Percentiles rank a stretch among this genome's conserved stretches.
Evolutionary conservation across 345 rosid species (phyloP).

Genomic region (Citrus inodora): DNA sequence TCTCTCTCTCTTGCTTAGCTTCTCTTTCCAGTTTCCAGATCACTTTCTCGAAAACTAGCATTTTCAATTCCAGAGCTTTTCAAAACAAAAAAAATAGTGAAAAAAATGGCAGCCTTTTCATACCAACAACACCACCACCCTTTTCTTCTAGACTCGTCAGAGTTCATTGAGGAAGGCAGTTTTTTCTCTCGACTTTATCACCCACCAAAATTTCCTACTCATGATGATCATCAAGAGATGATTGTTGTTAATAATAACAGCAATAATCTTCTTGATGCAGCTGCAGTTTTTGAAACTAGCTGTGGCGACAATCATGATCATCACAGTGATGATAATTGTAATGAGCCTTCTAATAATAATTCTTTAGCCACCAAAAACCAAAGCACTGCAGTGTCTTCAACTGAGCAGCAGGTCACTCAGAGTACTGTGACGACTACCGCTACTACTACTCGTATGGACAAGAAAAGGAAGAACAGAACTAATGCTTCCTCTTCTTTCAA

Average conservation of each 20-base stretch:
- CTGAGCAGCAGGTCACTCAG: slow-evolving; percentile 53
- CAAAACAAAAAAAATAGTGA: neutral
- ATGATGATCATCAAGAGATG: neutral
- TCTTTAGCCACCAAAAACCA: slow-evolving; percentile 34
- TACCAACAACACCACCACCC: slow-evolving; percentile 40
- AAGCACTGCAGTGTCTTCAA: slow-evolving; percentile 34
- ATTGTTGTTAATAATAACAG: neutral
- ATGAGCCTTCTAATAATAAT: slow-evolving; percentile 23
- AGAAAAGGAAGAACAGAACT: slow-evolving; percentile 32
- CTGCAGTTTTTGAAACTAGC: slow-evolving; percentile 12
- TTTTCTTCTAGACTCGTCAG: slow-evolving; percentile 45
- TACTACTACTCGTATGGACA: slow-evolving; percentile 8
- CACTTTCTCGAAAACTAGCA: slow-evolving; percentile 32
- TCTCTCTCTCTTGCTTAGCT: neutral
- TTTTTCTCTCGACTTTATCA: slow-evolving; percentile 28
- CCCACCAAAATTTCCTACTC: neutral
- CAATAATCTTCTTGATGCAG: slow-evolving; percentile 4
- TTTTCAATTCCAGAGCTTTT: slow-evolving; percentile 16
- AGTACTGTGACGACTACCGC: slow-evolving; percentile 2
- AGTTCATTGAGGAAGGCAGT: slow-evolving; percentile 27
- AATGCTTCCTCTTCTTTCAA: slow-evolving; percentile 17
- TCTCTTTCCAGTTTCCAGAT: slow-evolving; percentile 5
- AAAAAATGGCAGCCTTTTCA: slow-evolving; percentile 56
- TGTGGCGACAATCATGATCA: slow-evolving; percentile 12
- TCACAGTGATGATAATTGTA: slow-evolving; percentile 23